These are phyloP conservation scores for Trichoderma afroharzianum DNA, from an alignment of 2,329 filamentous ascomycete species.

Conservation along the genomic window DNA sequence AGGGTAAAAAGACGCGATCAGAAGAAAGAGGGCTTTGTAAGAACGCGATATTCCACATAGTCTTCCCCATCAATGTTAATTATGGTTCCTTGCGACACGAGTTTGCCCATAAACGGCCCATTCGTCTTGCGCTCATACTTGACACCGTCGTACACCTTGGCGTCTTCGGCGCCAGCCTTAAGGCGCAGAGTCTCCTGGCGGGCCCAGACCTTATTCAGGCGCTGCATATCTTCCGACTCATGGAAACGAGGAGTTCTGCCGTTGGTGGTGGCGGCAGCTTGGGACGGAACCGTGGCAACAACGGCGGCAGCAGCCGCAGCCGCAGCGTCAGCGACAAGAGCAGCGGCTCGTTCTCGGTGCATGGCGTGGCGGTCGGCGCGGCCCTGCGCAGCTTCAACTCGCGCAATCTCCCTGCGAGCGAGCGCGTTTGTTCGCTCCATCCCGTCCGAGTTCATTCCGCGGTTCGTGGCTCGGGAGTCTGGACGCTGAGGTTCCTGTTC, in stretches of 20 bases:
- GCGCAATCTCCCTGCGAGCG: slow-evolving; percentile 50
- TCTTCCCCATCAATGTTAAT: slow-evolving; percentile 64
- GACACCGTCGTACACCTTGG: slow-evolving; percentile 56
- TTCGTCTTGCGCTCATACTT: slow-evolving; percentile 61
- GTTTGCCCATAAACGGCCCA: slow-evolving; percentile 59
- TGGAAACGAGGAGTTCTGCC: slow-evolving; percentile 37
- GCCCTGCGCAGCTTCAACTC: slow-evolving; percentile 48
- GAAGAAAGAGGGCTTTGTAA: slow-evolving; percentile 62
- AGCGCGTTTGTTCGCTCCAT: slow-evolving; percentile 48
- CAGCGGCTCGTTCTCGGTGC: slow-evolving; percentile 38
- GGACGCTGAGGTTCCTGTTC: slow-evolving; percentile 18
- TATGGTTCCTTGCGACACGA: slow-evolving; percentile 59
- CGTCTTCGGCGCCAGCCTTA: slow-evolving; percentile 44
- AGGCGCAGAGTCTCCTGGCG: slow-evolving; percentile 49
- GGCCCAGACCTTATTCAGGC: slow-evolving; percentile 54
- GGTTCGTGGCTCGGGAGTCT: slow-evolving; percentile 23
- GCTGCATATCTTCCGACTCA: slow-evolving; percentile 47
- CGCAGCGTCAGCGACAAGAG: slow-evolving; percentile 31
- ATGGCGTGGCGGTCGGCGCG: slow-evolving; percentile 48
- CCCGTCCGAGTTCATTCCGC: slow-evolving; percentile 28
- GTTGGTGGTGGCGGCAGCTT: slow-evolving; percentile 22
- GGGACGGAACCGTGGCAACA: slow-evolving; percentile 19
- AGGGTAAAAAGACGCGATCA: slow-evolving; percentile 26
- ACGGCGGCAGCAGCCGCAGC: slow-evolving; percentile 28
- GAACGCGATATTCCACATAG: slow-evolving; percentile 63